A percentile compares a stretch with the other conserved stretches of the same genome.
phyloP scores from a whole-genome alignment of 768 basidiomycete genomes.

The Tricholoma furcatifolium region DNA sequence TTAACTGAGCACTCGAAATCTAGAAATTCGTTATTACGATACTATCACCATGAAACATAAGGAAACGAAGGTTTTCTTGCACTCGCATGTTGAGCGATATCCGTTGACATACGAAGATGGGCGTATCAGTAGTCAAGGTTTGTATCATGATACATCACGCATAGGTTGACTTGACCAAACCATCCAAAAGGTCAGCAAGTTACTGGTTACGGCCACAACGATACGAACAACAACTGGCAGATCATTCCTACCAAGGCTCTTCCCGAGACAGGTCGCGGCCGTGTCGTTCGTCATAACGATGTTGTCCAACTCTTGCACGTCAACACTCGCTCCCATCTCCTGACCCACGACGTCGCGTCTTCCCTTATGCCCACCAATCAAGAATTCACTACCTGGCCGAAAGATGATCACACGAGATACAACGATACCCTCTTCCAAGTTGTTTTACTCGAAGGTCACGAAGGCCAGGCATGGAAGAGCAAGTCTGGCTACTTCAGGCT shows the following conservation, averaged over 20 bases:
- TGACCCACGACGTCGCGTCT: slow-evolving; percentile 97
- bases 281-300: slow-evolving; percentile 89
- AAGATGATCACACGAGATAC: slow-evolving; percentile 71
- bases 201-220: slow-evolving; percentile 92
- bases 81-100: slow-evolving; percentile 90
- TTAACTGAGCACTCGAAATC: slow-evolving; percentile 3
- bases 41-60: slow-evolving; percentile 86
- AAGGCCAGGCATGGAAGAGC: slow-evolving; percentile 87
- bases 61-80: slow-evolving; percentile 89
- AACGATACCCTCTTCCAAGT: slow-evolving; percentile 91
- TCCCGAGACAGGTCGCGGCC: slow-evolving; percentile 90
- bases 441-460: slow-evolving; percentile 65
- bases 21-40: slow-evolving; percentile 95
- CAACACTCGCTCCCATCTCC: slow-evolving; percentile 75
- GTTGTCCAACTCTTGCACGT: slow-evolving; percentile 87
- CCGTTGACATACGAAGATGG: slow-evolving; percentile 95
- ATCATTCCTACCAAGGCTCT: slow-evolving; percentile 93
- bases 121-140: slow-evolving; percentile 91
- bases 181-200: slow-evolving; percentile 81
- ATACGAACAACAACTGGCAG: slow-evolving; percentile 95
- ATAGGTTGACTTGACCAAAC: background rate
- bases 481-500: slow-evolving; percentile 93
- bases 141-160: background rate
- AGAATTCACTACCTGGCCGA: slow-evolving; percentile 93
- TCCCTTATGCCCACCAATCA: slow-evolving; percentile 97